Percentiles rank a stretch among this genome's conserved stretches.
These are phyloP conservation scores for Xanthoconium stramineum DNA, from an alignment of 768 basidiomycete species.

Conservation along the genomic window DNA sequence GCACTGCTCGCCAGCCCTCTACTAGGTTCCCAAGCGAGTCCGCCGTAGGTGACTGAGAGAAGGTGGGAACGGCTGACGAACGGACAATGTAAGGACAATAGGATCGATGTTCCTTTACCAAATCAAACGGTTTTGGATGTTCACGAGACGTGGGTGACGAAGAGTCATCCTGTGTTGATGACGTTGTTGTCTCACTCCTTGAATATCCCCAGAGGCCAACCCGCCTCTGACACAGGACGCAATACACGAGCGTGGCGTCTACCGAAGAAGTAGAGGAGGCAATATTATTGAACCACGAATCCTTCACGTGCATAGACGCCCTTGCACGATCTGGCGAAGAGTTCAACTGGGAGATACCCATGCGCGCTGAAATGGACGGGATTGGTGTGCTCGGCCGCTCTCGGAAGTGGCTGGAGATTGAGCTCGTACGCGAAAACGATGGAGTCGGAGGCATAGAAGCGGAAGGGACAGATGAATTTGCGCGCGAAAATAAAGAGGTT, in stretches of 20 bases:
- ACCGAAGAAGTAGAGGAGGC: constrained; percentile 11
- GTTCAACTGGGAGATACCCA: constrained; percentile 18
- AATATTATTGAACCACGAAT: not conserved
- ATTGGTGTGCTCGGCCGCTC: constrained; percentile 21
- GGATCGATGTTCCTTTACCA: constrained; percentile 78
- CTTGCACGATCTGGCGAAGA: constrained; percentile 14
- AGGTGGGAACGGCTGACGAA: constrained; percentile 61
- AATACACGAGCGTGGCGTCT: constrained; percentile 58
- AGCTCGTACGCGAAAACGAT: constrained; percentile 31
- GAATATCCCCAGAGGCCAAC: constrained; percentile 77
- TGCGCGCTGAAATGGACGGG: constrained; percentile 19
- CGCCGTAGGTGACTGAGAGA: constrained; percentile 33
- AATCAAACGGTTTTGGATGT: constrained; percentile 55
- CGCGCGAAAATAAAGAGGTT: constrained; percentile 24
- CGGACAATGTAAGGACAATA: constrained; percentile 83
- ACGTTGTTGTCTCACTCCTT: constrained; percentile 16
- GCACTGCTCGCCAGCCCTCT: constrained; percentile 82
- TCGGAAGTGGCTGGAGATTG: constrained; percentile 24
- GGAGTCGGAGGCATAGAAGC: constrained; percentile 31
- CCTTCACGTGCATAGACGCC: constrained; percentile 7
- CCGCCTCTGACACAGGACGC: constrained; percentile 71
- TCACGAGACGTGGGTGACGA: constrained; percentile 13
- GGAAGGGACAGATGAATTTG: constrained; percentile 28
- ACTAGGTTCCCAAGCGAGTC: constrained; percentile 31
- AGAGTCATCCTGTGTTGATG: constrained; percentile 12